Conservation (phyloP, 345 rosid species). For the Heritiera fomes region DNA sequence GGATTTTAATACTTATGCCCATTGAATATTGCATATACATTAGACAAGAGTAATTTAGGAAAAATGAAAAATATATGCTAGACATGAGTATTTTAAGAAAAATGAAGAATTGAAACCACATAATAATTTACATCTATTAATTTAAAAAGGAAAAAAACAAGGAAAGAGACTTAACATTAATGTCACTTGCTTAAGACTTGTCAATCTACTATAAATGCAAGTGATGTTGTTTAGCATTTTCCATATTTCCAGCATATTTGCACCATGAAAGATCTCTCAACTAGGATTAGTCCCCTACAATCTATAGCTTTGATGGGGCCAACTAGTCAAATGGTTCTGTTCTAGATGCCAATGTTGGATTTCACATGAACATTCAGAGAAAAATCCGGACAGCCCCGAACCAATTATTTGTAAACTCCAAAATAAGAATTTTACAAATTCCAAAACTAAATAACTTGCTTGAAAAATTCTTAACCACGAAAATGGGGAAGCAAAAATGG, state of each 20-base stretch:
- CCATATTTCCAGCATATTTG: neutral
- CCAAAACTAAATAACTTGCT: neutral
- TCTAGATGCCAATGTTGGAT: neutral
- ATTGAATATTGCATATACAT: too few relatives aligned
- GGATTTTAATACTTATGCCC: too few relatives aligned
- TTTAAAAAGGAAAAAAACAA: neutral
- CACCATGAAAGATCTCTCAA: neutral
- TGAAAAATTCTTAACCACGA: neutral
- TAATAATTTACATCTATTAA: neutral
- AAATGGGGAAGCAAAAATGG: neutral
- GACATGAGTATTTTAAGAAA: neutral
- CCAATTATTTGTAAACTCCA: neutral
- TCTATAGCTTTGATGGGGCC: slow-evolving; percentile 17
- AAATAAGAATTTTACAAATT: neutral
- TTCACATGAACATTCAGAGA: neutral
- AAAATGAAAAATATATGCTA: too few relatives aligned
- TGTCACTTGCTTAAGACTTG: neutral
- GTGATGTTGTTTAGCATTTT: neutral
- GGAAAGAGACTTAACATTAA: neutral
- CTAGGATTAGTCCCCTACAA: slow-evolving; percentile 5
- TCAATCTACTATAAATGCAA: neutral
- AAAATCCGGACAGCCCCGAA: neutral
- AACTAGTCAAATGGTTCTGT: neutral
- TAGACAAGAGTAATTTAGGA: too few relatives aligned
- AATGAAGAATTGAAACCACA: neutral